Base-by-base conservation (phyloP, 192 early-diverging fungal species). In the Endogone sp. region DNA sequence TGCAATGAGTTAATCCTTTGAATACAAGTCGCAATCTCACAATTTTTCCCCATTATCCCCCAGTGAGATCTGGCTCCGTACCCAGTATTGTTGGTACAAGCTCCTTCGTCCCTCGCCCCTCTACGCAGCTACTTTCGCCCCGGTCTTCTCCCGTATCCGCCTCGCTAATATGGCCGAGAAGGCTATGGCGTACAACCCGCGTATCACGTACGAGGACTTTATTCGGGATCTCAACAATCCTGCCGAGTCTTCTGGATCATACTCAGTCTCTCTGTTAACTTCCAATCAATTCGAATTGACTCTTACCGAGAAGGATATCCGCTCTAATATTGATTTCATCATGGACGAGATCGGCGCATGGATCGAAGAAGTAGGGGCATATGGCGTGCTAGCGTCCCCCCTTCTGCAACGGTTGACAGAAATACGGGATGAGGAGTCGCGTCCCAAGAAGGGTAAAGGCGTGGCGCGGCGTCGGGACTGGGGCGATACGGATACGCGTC, bases 11-110 rank as follows among this genome's bases (percentile, higher is more conserved):
- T 44, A 13, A 44, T 44, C 4, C 37, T 44, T 44, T 13, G 37
- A 13, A 44, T 44, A 44, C 37, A n/a, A n/a, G n/a, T n/a, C n/a
- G n/a, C n/a, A n/a, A n/a, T n/a, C n/a, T n/a, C n/a, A n/a, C n/a
- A n/a, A 44, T 44, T 44, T 44, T 13, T 44, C 37, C 13, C 13
- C 37, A 44, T 44, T 13, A 8, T 13, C 13, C 13, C 37, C 4
- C 24, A 70, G 73, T 21, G 73, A 75, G 55, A 70, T 75, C 30
- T 75, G 73, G 73, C 10, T 75, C 10, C 68, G 66, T 3, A 75
- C 73, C 8, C 73, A 75, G 28, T 75, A 63, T 30, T 64, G 29
- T 3, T 75, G 62, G 37, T 75, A 75, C 28, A 70, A 70, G 44
- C 44, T 75, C 1, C 24, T 63, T n/a, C 60, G 64, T 4, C 63